phyloP scores from a whole-genome alignment of 2,329 filamentous ascomycete genomes.

The Trichoderma hamatum region DNA sequence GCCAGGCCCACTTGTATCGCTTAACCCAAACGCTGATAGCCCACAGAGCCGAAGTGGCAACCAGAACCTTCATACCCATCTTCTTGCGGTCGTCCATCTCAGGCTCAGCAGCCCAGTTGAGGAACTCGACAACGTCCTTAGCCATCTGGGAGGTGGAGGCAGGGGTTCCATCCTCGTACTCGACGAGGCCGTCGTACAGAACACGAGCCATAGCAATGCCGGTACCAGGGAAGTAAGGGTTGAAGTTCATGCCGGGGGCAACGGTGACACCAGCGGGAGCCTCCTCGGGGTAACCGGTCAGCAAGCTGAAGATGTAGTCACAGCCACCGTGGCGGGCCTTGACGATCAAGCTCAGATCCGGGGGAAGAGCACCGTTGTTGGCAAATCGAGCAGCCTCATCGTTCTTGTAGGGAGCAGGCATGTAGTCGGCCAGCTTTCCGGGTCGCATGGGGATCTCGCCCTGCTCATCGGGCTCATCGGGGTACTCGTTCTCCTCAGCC shows the following conservation, averaged over 20 bases:
- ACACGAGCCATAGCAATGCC: conserved; percentile 99
- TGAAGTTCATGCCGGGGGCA: conserved; percentile 94
- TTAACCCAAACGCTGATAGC: conserved; percentile 96
- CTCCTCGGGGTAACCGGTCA: conserved; percentile 98
- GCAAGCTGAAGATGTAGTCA: conserved; percentile 96
- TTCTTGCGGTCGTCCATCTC: conserved; percentile 99
- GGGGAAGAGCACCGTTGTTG: conserved; percentile 97
- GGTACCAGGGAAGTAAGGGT: conserved; percentile 99
- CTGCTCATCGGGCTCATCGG: conserved; percentile 95
- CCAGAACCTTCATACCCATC: conserved; percentile 97
- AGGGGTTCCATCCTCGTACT: conserved; percentile 95
- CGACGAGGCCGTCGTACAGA: conserved; percentile 93
- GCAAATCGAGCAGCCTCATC: conserved; percentile 96
- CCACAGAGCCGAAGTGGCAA: conserved; percentile 76
- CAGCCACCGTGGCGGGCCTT: conserved; percentile 97
- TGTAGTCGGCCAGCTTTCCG: conserved; percentile 97
- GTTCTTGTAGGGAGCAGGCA: conserved; percentile 95
- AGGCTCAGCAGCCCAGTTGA: conserved; percentile 98
- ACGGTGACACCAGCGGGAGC: conserved; percentile 86
- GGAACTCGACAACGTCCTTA: conserved; percentile 98
- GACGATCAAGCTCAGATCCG: conserved; percentile 95
- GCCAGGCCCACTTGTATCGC: conserved; percentile 97
- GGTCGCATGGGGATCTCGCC: conserved; percentile 98
- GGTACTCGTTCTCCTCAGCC: conserved; percentile 98
- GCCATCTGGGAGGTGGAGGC: conserved; percentile 98